Evolutionary conservation across 305 asterid genomes (phyloP), one percentile per base, ranked within the genome.

Genomic region (Lippia alba): DNA sequence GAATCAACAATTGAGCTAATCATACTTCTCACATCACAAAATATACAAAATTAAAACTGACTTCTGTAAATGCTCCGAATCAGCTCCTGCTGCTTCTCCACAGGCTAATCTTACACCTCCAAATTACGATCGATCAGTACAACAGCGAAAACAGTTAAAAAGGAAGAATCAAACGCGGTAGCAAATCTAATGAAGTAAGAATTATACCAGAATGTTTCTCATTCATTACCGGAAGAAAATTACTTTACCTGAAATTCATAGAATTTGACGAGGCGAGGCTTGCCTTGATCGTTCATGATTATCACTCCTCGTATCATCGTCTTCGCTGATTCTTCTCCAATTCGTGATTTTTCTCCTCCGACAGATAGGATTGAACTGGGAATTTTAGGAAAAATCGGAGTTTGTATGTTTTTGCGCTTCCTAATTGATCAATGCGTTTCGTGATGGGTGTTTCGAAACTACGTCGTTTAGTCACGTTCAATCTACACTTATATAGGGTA

Each of bases 1-100:
- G 0, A 59, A 69, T 61, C 49, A 56, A 60, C 16, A 30, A 40
- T 6, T 59, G 56, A 62, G 48, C 36, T 18, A 36, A 64, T 54
- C 4, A 34, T 11, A 45, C 33, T 56, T 69, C 58, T 69, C 44
- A 8, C 6, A 45, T 66, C 12, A 45, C 71, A 48, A 4, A 9
- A 30, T 39, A 41, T 12, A 30, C 12, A 39, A 54, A 40, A 45
- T 32, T 20, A n/a, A 54, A 66, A 71, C 84, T 60, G 55, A 93
- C 98, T 91, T 86, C 78, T 89, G 79, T 91, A 87, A 49, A 91
- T 83, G 79, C 84, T 89, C 57, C 94, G 92, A 69, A 94, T 85
- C 55, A 91, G 77, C 73, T 91, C 96, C 61, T 94, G 97, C 80
- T 91, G 98, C 89, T 91, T 94, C 91, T 91, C 97, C 80, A 80